phyloP scores from a whole-genome alignment of 139 green algal species.

The Zygnema circumcarinatum region DNA sequence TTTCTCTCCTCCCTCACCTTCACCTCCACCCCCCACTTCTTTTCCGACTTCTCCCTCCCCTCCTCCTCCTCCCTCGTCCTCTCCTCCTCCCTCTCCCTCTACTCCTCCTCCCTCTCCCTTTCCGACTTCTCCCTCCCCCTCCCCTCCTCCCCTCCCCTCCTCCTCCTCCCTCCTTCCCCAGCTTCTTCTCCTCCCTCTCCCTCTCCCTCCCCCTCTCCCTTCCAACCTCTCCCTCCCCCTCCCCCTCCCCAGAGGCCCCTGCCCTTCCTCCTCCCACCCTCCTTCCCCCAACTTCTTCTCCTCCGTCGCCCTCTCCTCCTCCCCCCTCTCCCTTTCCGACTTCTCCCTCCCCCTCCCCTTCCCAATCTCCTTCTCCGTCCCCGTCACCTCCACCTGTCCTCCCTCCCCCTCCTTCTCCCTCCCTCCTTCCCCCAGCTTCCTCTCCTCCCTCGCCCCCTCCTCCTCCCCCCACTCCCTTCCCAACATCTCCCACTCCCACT shows the following conservation, averaged over 20 bases:
- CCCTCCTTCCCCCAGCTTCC: not conserved
- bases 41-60: not conserved
- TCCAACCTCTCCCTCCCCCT: not conserved
- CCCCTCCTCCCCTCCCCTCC: not conserved
- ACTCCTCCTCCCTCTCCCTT: not conserved
- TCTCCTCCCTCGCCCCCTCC: too few species aligned
- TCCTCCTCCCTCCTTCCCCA: not conserved
- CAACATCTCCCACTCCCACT: too few species aligned
- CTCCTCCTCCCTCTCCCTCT: not conserved
- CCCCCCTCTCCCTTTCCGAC: not conserved
- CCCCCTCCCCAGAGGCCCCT: not conserved
- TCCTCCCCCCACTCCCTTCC: too few species aligned
- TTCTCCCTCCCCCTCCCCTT: not conserved
- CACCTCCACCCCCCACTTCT: slow-evolving; percentile 6
- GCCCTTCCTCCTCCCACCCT: slow-evolving; percentile 9
- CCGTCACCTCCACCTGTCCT: not conserved
- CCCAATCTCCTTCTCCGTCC: not conserved
- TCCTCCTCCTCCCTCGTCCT: not conserved
- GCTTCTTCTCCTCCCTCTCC: not conserved
- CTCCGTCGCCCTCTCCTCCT: not conserved
- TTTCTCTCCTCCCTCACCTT: not conserved
- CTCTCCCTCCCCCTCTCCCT: not conserved
- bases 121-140: not conserved
- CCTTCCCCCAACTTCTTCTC: not conserved
- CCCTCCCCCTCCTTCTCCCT: not conserved